phyloP scores from a whole-genome alignment of 202 grass and related monocot genomes.

The Hordeum pubiflorum region DNA sequence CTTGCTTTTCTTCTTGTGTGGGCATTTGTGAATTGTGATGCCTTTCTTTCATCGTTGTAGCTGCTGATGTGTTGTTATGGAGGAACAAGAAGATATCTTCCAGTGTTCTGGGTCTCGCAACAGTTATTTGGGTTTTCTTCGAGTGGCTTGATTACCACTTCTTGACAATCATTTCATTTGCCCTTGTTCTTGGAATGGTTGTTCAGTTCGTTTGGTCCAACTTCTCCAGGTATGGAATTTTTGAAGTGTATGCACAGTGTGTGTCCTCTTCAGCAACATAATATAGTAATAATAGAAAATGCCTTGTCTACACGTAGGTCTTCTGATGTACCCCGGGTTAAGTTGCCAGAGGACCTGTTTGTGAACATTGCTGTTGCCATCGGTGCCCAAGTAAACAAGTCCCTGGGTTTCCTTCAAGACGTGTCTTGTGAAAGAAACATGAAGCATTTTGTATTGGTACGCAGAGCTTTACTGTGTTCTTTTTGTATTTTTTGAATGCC shows the following conservation, averaged over 20 bases:
- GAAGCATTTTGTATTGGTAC: conserved; percentile 79
- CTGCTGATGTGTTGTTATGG: conserved; percentile 91
- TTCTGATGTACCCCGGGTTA: conserved; percentile 57
- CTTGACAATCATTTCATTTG: conserved; percentile 66
- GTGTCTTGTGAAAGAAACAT: conserved; percentile 77
- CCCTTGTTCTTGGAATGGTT: conserved; percentile 72
- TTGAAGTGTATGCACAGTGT: conserved; percentile 3
- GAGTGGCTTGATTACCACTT: conserved; percentile 99
- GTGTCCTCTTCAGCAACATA: not conserved
- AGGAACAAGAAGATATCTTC: conserved; percentile 93
- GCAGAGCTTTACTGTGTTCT: not conserved
- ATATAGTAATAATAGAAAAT: not conserved
- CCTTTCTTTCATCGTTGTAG: conserved; percentile 38
- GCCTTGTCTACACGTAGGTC: conserved; percentile 19
- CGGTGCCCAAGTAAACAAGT: conserved; percentile 60
- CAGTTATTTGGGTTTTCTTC: conserved; percentile 75
- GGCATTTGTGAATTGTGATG: not conserved
- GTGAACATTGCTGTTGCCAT: conserved; percentile 57
- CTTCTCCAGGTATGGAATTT: conserved; percentile 46
- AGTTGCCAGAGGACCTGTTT: conserved; percentile 67
- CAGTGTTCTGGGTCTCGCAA: conserved; percentile 55
- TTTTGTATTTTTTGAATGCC: not conserved
- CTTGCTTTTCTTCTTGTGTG: not conserved
- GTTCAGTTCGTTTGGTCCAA: conserved; percentile 79
- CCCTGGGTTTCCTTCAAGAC: conserved; percentile 78